Percentiles rank a stretch among this genome's conserved stretches.
Conservation (phyloP, 768 basidiomycete genomes). For the Suillus americanus region DNA sequence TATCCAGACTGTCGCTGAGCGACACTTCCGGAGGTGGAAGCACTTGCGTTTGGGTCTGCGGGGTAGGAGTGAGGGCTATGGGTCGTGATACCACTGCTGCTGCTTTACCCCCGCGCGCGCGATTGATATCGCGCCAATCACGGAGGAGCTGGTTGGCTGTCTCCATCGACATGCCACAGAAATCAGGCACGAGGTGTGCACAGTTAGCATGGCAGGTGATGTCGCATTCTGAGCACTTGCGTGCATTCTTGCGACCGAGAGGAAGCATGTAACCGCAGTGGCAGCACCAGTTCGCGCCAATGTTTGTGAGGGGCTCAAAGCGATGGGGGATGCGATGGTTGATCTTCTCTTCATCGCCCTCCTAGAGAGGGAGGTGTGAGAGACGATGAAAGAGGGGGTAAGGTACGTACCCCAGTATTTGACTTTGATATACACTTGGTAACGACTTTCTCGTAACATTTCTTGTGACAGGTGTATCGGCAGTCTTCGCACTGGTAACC, state of each 20-base stretch:
- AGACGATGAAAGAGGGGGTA: neutral
- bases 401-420: slow-evolving; percentile 76
- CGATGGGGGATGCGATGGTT: slow-evolving; percentile 99
- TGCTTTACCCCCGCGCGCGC: slow-evolving; percentile 51
- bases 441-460: slow-evolving; percentile 97
- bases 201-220: slow-evolving; percentile 98
- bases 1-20: slow-evolving; percentile 39
- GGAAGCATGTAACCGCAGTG: slow-evolving; percentile 99
- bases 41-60: slow-evolving; percentile 30
- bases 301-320: slow-evolving; percentile 94
- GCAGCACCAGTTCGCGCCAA: slow-evolving; percentile 99
- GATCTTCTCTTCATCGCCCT: slow-evolving; percentile 97
- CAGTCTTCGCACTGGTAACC: slow-evolving; percentile 99
- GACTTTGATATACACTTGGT: slow-evolving; percentile 99
- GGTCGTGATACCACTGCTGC: slow-evolving; percentile 39
- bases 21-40: slow-evolving; percentile 35
- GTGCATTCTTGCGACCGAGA: slow-evolving; percentile 93
- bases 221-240: slow-evolving; percentile 93
- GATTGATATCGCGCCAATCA: slow-evolving; percentile 91
- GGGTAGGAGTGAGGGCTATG: slow-evolving; percentile 30
- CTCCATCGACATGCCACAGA: slow-evolving; percentile 99
- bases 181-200: slow-evolving; percentile 97
- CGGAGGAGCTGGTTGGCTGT: slow-evolving; percentile 91
- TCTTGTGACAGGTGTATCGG: slow-evolving; percentile 98
- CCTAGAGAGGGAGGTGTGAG: slow-evolving; percentile 42